Evolutionary conservation across 2,329 filamentous ascomycete species (phyloP).

Genomic region (Scytalidium lignicola): DNA sequence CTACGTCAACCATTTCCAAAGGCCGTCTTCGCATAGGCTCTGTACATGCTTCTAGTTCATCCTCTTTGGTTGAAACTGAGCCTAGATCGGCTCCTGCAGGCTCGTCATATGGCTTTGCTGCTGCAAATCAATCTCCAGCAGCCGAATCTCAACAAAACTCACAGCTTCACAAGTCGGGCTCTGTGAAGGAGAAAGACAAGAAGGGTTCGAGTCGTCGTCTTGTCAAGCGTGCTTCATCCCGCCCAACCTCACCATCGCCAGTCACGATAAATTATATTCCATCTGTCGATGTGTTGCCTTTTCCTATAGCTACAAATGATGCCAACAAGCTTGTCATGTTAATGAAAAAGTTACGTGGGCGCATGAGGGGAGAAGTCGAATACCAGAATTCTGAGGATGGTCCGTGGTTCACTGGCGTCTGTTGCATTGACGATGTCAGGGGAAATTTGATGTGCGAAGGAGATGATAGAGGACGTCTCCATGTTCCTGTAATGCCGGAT

Average conservation of each 20-base stretch:
- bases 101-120: conserved; percentile 35
- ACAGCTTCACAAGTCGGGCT: conserved; percentile 26
- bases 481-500: conserved; percentile 65
- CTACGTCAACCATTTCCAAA: conserved; percentile 33
- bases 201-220: conserved; percentile 48
- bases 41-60: conserved; percentile 58
- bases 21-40: conserved; percentile 64
- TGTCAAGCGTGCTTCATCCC: conserved; percentile 46
- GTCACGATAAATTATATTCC: conserved; percentile 42
- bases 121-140: conserved; percentile 31
- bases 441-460: conserved; percentile 72
- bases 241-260: conserved; percentile 49
- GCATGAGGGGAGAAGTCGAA: conserved; percentile 74
- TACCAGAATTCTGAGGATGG: conserved; percentile 59
- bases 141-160: conserved; percentile 17
- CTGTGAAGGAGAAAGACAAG: conserved; percentile 44
- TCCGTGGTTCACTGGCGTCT: conserved; percentile 66
- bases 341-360: conserved; percentile 73
- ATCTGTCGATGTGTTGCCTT: conserved; percentile 54
- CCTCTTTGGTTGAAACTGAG: conserved; percentile 43
- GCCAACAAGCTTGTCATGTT: conserved; percentile 67
- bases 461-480: conserved; percentile 59
- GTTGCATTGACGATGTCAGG: conserved; percentile 71
- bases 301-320: conserved; percentile 59
- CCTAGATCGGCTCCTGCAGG: conserved; percentile 31